Evolutionary conservation across 148 eudicot genomes (phyloP).

Genomic region (Pouteria glomerata): DNA sequence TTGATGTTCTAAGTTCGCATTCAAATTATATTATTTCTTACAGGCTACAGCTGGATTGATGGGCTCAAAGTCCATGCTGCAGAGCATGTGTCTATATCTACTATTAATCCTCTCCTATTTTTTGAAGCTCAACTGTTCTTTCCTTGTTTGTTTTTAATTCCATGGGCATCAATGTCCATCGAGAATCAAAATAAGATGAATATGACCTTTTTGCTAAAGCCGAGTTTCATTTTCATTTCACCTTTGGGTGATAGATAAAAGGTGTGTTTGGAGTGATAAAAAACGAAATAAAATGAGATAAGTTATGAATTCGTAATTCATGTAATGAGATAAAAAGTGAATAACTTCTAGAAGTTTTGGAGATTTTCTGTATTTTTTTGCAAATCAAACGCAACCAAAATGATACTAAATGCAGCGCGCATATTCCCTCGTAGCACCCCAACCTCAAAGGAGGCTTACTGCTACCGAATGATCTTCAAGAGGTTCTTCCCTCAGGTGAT

Average conservation of each 20-base stretch:
- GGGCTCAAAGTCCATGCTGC: constrained; percentile 89
- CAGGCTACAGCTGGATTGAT: constrained; percentile 98
- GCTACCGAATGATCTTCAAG: constrained; percentile 75
- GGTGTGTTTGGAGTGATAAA: too few species aligned
- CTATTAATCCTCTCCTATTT: not conserved
- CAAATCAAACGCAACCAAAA: constrained; percentile 34
- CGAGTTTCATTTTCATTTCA: too few species aligned
- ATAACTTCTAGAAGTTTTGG: not conserved
- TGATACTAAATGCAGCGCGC: constrained; percentile 69
- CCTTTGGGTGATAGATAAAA: constrained; percentile 67
- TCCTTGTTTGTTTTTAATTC: not conserved
- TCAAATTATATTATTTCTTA: too few species aligned
- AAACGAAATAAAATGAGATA: too few species aligned
- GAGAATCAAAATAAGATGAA: too few species aligned
- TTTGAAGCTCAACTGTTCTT: not conserved
- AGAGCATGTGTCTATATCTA: constrained; percentile 32
- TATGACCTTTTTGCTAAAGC: too few species aligned
- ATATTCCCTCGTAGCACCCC: constrained; percentile 88
- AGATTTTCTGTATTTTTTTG: not conserved
- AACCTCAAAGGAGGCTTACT: constrained; percentile 79
- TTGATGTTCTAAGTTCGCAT: too few species aligned
- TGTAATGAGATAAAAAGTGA: too few species aligned
- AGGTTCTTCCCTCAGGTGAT: constrained; percentile 79
- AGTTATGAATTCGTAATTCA: too few species aligned
- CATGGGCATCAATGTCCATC: too few species aligned